phyloP scores from a whole-genome alignment of 768 basidiomycete species.

The Pleurotus ostreatus region DNA sequence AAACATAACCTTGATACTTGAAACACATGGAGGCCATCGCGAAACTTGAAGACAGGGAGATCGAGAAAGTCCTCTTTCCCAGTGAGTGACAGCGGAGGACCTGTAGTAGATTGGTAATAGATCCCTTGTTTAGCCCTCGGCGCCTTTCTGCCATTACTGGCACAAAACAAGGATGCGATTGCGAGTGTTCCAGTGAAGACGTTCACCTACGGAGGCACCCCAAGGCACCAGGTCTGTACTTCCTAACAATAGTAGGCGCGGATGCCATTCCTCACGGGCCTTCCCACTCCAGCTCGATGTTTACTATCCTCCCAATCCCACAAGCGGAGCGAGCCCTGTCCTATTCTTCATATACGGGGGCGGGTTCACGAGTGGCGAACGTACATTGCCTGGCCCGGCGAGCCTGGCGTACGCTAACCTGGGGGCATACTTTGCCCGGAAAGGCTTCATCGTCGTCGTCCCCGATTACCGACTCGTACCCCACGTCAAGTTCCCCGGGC shows the following conservation, averaged over 20 bases:
- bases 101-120: too few species aligned
- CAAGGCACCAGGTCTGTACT: conserved; percentile 41
- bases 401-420: conserved; percentile 53
- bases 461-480: conserved; percentile 68
- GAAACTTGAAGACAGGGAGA: conserved; percentile 23
- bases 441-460: conserved; percentile 59
- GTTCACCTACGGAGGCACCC: conserved; percentile 52
- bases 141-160: conserved; percentile 47
- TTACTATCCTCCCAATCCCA: conserved; percentile 47
- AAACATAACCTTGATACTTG: too few species aligned
- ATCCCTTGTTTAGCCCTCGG: conserved; percentile 31
- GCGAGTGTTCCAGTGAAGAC: conserved; percentile 43
- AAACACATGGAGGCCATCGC: conserved; percentile 32
- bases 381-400: conserved; percentile 40
- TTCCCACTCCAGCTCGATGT: conserved; percentile 49
- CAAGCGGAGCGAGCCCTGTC: conserved; percentile 36
- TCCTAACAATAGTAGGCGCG: too few species aligned
- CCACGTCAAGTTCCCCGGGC: conserved; percentile 48
- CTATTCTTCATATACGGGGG: conserved; percentile 69
- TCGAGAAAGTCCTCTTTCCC: conserved; percentile 25
- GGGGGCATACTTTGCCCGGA: conserved; percentile 57
- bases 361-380: conserved; percentile 50
- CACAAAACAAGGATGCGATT: conserved; percentile 40
- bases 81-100: conserved; percentile 21
- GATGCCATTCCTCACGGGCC: neutral